A percentile compares a stretch with the other conserved stretches of the same genome.
Evolutionary conservation across 2,329 filamentous ascomycete species (phyloP).

Genomic region (Nothopassalora personata): DNA sequence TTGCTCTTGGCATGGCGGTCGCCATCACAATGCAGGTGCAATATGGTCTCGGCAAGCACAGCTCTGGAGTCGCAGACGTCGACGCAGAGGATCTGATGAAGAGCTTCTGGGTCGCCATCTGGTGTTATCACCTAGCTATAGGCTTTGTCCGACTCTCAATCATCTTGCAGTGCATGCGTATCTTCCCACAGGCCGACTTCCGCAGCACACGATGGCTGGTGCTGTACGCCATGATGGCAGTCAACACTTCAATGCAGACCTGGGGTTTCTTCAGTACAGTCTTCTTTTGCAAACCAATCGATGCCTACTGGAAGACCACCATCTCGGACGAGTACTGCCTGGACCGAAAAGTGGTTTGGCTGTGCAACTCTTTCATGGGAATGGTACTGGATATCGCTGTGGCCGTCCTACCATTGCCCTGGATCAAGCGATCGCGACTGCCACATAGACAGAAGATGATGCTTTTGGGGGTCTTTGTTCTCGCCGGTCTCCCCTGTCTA

Average conservation of each 20-base stretch:
- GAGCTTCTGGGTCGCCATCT: slow-evolving; percentile 2
- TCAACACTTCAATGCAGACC: background rate
- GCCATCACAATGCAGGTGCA: slow-evolving; percentile 3
- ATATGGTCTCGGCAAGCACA: background rate
- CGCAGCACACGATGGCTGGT: background rate
- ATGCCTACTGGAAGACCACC: background rate
- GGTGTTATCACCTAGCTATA: slow-evolving; percentile 5
- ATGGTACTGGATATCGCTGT: slow-evolving; percentile 6
- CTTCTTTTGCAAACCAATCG: slow-evolving; percentile 5
- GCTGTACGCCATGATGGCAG: background rate
- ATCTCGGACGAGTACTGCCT: background rate
- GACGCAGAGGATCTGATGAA: background rate
- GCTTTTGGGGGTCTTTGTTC: slow-evolving; percentile 2
- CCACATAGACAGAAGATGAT: slow-evolving; percentile 1
- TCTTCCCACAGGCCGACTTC: slow-evolving; percentile 4
- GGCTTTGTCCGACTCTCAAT: slow-evolving; percentile 4
- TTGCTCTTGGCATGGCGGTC: slow-evolving; percentile 1
- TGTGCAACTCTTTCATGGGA: slow-evolving; percentile 2
- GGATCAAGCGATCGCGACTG: slow-evolving; percentile 4
- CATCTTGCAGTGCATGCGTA: slow-evolving; percentile 5
- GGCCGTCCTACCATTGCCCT: slow-evolving; percentile 4
- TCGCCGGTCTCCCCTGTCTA: slow-evolving; percentile 6
- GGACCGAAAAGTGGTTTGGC: background rate
- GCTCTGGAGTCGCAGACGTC: background rate
- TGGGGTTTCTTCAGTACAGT: slow-evolving; percentile 2